Evolutionary conservation across 78 protist species (phyloP).

Genomic region (Guillardia theta): DNA sequence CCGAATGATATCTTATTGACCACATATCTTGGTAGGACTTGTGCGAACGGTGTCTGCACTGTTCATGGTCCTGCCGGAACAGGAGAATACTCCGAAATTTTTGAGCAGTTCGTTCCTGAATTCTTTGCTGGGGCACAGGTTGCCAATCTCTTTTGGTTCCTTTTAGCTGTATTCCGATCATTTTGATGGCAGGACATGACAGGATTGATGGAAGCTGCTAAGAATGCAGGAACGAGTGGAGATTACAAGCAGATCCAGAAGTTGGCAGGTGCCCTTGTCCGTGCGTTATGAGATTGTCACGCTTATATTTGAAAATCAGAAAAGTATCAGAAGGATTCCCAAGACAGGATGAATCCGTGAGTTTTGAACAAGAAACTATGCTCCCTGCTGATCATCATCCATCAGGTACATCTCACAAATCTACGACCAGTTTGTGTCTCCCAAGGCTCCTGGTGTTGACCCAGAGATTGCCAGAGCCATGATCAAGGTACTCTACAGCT

Average conservation of each 20-base stretch:
- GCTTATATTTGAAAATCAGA: too few relatives aligned
- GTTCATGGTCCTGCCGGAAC: neutral
- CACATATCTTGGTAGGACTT: neutral
- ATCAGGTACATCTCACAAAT: neutral
- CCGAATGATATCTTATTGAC: neutral
- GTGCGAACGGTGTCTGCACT: neutral
- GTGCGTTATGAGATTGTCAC: too few relatives aligned
- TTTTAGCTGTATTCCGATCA: neutral
- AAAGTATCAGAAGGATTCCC: neutral
- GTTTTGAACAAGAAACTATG: neutral
- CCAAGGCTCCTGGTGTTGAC: neutral
- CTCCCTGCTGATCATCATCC: too few relatives aligned
- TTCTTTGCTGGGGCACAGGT: conserved; percentile 5
- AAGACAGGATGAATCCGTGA: neutral
- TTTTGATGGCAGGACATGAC: neutral
- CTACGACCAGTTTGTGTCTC: neutral
- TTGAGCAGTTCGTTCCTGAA: neutral
- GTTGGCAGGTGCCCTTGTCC: too few relatives aligned
- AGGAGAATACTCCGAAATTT: neutral
- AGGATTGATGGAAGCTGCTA: neutral
- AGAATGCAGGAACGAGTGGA: neutral
- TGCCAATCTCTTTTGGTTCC: neutral
- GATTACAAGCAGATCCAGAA: neutral
- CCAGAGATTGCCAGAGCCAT: too few relatives aligned
- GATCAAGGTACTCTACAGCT: neutral